Evolutionary conservation across 768 basidiomycete species (phyloP), one percentile per base, ranked within the genome.

Genomic region (Tulasnella sp.): DNA sequence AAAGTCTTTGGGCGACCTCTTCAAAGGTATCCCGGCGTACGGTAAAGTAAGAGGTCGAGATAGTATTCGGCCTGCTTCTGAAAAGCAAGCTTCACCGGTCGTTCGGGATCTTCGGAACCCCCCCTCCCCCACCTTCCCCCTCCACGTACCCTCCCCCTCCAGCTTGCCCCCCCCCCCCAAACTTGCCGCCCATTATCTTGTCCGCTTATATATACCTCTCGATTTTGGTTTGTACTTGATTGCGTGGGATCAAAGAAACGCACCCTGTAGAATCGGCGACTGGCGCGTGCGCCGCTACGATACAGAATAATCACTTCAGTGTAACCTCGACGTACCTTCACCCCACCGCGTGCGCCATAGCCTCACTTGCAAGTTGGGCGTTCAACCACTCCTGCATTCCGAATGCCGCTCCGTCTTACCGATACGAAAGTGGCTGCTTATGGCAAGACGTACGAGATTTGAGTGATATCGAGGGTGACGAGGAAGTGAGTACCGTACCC

Each of bases 381-480:
- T 94, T 95, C 86, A 95, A 95, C 83, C 94, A 95, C 83, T 93
- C 92, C 5, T 95, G 94, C 84, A 82, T 88, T 24, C 93, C 94
- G 1, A 94, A 93, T 81, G 92, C 92, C 21, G 89, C 88, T 36
- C 86, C 89, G 42, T 89, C 83, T 93, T 92, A 84, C 83, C 10
- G 82, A 86, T 58, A 18, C 40, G 71, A 79, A n/a, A 56, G 56
- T 31, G 82, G 84, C 4, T 88, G 90, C 2, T 81, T 81, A 18
- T 39, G 71, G 21, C 92, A 95, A 91, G 88, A 93, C 81, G 86
- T 94, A 4, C 86, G 93, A 12, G 89, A 92, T 2, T 86, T 95
- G 76, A 86, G 88, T 16, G 87, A 89, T 79, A 90, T 95, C 76
- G 34, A 75, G 3, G 81, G 83, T 24, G 91, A 87, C 8, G 92